Base-by-base conservation (phyloP, 805 yeast species). In the Ogataea angusta region DNA sequence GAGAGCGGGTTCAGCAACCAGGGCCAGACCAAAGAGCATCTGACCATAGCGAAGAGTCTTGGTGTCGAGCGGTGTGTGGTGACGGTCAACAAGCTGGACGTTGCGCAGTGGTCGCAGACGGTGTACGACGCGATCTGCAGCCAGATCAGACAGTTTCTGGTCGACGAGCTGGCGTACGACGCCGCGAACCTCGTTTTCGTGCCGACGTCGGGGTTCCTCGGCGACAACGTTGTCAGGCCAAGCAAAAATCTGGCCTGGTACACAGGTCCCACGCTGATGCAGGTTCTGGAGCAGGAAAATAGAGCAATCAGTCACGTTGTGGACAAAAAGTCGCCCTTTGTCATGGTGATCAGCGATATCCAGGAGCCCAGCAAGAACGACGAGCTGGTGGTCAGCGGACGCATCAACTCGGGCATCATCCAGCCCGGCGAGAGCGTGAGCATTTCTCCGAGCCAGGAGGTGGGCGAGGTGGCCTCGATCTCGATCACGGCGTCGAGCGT, bases 1-100 rank as follows among this genome's bases (percentile, higher is more conserved):
- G 90, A 84, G 59, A 68, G 80, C 8, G 88, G 89, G 0, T 82
- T 82, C 50, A 60, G 68, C 13, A 67, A 74, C 46, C 78, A 76
- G 52, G 91, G 93, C 2, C 90, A 85, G 59, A 84, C 91, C 4
- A 82, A 76, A 51, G 95, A 85, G 56, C 95, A 85, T 54, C 76
- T 88, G 1, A 63, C 81, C 8, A 70, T 85, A 28, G 86, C 85
- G 4, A 71, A 78, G 42, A 76, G 74, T 45, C 59, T 85, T 36
- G 93, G 93, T 0, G 70, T 85, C n/a, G 74, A 72, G 21, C 66
- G 67, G 17, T 58, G 84, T 22, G 66, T 84, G 22, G 73, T 85
- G 13, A 84, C 77, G 0, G 70, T 85, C 14, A 85, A 86, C 62
- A 85, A 85, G 57, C 65, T 85, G 68, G 95, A 85, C 54, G 67